Base-by-base conservation (phyloP, 768 basidiomycete species). In the Podaxis rugospora region DNA sequence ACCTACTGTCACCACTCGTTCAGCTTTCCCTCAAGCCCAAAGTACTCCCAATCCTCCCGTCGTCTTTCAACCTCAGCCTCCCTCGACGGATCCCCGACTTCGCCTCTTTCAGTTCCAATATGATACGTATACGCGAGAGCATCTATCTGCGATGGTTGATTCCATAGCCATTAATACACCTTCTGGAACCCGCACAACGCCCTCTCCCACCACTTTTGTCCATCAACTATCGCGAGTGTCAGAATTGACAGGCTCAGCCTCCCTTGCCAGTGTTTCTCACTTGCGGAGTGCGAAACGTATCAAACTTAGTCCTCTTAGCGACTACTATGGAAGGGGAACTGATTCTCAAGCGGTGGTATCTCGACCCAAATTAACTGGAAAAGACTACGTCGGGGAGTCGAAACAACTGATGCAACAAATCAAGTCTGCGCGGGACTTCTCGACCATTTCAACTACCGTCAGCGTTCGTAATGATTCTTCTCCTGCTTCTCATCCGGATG, bases 71-170 rank as follows among this genome's bases (percentile, higher is more conserved):
- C 64, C 66, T 35, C 63, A 66, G 27, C 71, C 77, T 27, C 78
- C 78, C 35, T 46, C 74, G 27, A 89, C 87, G 27, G 91, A 93
- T 68, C 86, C 91, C 2, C 86, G 87, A 28, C 82, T 94, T 10
- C 87, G 89, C 11, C 80, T 98, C 39, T 98, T 98, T 75, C 90
- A 94, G 68, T 91, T 95, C 55, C 88, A 93, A 65, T 98, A 98
- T 69, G 96, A 99, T 72, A 98, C 96, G 0, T 95, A 92, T 69
- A 99, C 96, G 1, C 85, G 94, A 47, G 92, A 96, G 21, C 93
- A 97, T 69, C 84, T 98, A 46, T 93, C 93, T 2, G 93, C 92
- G 0, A 84, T 98, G 75, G 94, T 96, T 1, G 95, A 97, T 66
- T 92, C 93, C 2, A 95, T 98, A 62, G 94, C 93, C n/a, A 77